Percentiles rank a stretch among this genome's conserved stretches.
Evolutionary conservation across 2,329 filamentous ascomycete genomes (phyloP).

Genomic region (Rutstroemia sydowiana): DNA sequence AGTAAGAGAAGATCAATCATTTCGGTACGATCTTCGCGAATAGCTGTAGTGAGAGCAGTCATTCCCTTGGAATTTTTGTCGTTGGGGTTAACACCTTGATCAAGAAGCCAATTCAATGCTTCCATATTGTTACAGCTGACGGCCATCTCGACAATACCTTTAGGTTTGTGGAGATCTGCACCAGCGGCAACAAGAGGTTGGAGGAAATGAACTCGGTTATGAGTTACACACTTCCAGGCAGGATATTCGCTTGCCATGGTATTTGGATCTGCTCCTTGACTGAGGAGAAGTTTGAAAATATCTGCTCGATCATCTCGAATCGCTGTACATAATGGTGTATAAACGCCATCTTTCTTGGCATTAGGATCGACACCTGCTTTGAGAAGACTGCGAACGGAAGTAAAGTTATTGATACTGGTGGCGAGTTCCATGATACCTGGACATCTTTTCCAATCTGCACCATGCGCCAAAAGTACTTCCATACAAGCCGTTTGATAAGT

Average conservation of each 20-base stretch:
- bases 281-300: slow-evolving; percentile 52
- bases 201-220: slow-evolving; percentile 54
- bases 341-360: slow-evolving; percentile 56
- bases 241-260: slow-evolving; percentile 56
- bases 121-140: slow-evolving; percentile 55
- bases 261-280: slow-evolving; percentile 44
- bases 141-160: slow-evolving; percentile 59
- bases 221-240: slow-evolving; percentile 60
- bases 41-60: slow-evolving; percentile 59
- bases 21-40: slow-evolving; percentile 50
- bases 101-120: slow-evolving; percentile 52
- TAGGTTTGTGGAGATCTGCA: slow-evolving; percentile 49
- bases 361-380: slow-evolving; percentile 54
- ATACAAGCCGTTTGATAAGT: slow-evolving; percentile 52
- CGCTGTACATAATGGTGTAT: slow-evolving; percentile 60
- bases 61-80: slow-evolving; percentile 49
- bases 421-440: slow-evolving; percentile 60
- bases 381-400: slow-evolving; percentile 50
- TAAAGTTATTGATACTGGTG: slow-evolving; percentile 54
- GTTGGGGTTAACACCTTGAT: slow-evolving; percentile 53
- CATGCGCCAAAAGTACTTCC: slow-evolving; percentile 49
- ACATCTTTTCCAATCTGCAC: slow-evolving; percentile 52
- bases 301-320: slow-evolving; percentile 59
- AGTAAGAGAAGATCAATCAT: slow-evolving; percentile 51
- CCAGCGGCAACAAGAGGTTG: slow-evolving; percentile 53